A percentile compares a stretch with the other conserved stretches of the same genome.
phyloP scores from a whole-genome alignment of 345 rosid genomes.

The Moricandia moricandioides region DNA sequence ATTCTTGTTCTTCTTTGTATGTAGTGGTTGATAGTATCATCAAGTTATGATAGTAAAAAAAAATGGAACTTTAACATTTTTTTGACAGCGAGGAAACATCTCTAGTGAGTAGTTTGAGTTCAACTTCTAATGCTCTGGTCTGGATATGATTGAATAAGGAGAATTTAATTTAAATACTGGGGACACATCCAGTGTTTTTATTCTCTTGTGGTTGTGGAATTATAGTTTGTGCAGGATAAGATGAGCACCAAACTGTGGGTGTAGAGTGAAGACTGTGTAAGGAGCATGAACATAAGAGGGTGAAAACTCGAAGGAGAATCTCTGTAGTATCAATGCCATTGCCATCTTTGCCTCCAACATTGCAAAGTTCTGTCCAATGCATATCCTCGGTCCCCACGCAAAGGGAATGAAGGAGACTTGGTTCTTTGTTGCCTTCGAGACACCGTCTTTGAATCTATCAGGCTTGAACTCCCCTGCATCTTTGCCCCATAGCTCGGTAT shows the following conservation, averaged over 20 bases:
- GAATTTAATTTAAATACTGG: neutral
- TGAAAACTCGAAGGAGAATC: conserved; percentile 48
- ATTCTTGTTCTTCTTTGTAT: neutral
- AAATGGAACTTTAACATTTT: neutral
- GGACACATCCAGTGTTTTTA: neutral
- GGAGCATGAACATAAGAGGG: conserved; percentile 52
- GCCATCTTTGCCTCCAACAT: conserved; percentile 52
- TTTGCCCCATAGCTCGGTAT: conserved; percentile 49
- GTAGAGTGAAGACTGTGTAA: conserved; percentile 30
- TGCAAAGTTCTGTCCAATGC: conserved; percentile 58
- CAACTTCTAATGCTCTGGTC: neutral
- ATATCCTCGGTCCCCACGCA: conserved; percentile 40
- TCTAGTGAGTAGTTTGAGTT: neutral
- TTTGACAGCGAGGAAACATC: neutral
- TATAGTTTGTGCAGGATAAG: conserved; percentile 9
- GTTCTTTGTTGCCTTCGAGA: conserved; percentile 54
- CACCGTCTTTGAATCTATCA: conserved; percentile 45
- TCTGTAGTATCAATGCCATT: conserved; percentile 46
- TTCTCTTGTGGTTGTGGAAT: neutral
- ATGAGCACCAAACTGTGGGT: conserved; percentile 47
- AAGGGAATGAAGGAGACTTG: conserved; percentile 33
- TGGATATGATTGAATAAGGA: neutral
- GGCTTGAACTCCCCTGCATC: conserved; percentile 62
- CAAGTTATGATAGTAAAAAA: neutral
- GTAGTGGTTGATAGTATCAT: neutral